Base-by-base conservation (phyloP, 164 flowering plant genomes). In the Houttuynia cordata region DNA sequence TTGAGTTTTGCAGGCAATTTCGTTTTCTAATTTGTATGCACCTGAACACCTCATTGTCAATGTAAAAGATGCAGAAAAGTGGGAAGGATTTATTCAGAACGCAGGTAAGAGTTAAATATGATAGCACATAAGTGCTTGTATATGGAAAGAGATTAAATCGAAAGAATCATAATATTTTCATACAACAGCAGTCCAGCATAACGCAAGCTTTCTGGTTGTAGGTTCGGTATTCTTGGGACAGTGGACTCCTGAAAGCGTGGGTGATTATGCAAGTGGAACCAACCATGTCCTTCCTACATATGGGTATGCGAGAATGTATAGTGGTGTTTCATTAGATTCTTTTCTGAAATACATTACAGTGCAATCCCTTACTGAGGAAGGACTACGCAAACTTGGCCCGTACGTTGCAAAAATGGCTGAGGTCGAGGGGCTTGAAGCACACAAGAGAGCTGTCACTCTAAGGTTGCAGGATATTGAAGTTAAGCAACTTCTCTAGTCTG, bases 211-310 rank as follows among this genome's bases (percentile, higher is more conserved):
- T 34, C 8, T 3, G 6, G 25, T 21, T 71, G 71, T 85, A 92
- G 98, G 98, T 54, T 93, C 96, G 47, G 96, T 93, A 60, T 93
- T 93, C 69, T 58, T 93, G 64, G 97, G 98, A 52, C 88, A 66
- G 51, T 93, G 97, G 97, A 93, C 97, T 0, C 98, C 98, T 0
- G 98, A 93, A 71, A 90, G 98, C 57, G 96, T 93, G 10, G 97
- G 98, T 61, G 97, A 93, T 63, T 90, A 93, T 75, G 98, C 97
- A 47, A 90, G 98, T 60, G 97, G 98, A 24, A 92, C 98, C 62
- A 92, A 89, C 60, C 98, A 89, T 64, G 98, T 89, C 58, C 96
- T 92, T 72, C 98, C 97, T 21, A 92, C 96, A 1, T 92, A 92
- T 68, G 98, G 97, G 1, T 92, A 92, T 76, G 89, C 98, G 13